Conservation (phyloP, 805 yeast species). For the Priceomyces carsonii region DNA sequence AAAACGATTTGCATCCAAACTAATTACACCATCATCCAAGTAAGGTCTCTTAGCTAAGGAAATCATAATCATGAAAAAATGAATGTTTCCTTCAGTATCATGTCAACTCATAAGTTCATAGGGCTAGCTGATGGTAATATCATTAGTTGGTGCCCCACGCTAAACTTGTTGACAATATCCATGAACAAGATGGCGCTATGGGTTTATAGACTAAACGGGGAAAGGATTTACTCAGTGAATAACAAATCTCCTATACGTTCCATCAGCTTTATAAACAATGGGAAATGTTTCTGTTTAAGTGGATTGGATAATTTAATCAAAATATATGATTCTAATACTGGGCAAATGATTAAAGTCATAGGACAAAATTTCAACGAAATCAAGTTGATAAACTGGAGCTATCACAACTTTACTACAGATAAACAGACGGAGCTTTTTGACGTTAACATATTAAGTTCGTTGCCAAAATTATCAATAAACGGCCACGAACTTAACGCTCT, state of each 20-base stretch:
- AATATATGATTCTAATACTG: slow-evolving; percentile 48
- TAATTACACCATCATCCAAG: too few relatives aligned
- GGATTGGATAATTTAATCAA: slow-evolving; percentile 45
- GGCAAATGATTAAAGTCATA: slow-evolving; percentile 34
- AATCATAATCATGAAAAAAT: slow-evolving; percentile 1
- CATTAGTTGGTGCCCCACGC: slow-evolving; percentile 51
- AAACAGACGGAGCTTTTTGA: slow-evolving; percentile 20
- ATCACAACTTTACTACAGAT: slow-evolving; percentile 3
- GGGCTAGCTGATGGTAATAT: slow-evolving; percentile 38
- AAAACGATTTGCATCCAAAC: too few relatives aligned
- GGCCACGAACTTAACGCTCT: slow-evolving; percentile 9
- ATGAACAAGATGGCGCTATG: slow-evolving; percentile 50
- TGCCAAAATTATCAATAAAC: slow-evolving; percentile 35
- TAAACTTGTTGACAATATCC: slow-evolving; percentile 53
- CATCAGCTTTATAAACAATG: slow-evolving; percentile 35
- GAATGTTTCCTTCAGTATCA: slow-evolving; percentile 1
- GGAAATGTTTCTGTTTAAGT: slow-evolving; percentile 43
- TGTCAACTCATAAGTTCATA: slow-evolving; percentile 15
- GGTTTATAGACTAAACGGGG: slow-evolving; percentile 56
- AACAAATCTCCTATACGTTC: slow-evolving; percentile 32
- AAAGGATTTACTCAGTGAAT: slow-evolving; percentile 50
- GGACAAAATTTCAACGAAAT: slow-evolving; percentile 16
- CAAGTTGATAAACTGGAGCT: slow-evolving; percentile 20
- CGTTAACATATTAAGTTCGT: slow-evolving; percentile 25
- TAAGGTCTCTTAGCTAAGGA: too few relatives aligned